Percentiles rank a stretch among this genome's conserved stretches.
Evolutionary conservation across 192 early-diverging fungal genomes (phyloP).

Genomic region (Spizellomyces punctatus): DNA sequence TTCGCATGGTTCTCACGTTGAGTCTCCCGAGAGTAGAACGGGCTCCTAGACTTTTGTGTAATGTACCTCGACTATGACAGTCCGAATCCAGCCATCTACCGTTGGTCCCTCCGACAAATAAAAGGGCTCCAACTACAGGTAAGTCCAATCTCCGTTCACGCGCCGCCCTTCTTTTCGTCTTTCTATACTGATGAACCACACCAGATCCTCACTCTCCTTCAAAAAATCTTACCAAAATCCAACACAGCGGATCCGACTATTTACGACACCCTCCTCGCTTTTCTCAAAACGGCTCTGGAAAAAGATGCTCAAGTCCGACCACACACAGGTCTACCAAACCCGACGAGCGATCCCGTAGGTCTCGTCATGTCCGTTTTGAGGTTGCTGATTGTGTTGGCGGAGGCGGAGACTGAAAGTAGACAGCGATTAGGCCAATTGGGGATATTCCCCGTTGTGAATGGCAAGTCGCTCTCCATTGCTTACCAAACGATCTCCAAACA

Average conservation of each 20-base stretch:
- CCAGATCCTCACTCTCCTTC: conserved; percentile 35
- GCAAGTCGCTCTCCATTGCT: conserved; percentile 19
- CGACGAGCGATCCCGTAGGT: conserved; percentile 25
- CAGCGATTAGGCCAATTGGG: conserved; percentile 31
- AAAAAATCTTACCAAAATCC: conserved; percentile 33
- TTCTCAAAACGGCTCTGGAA: conserved; percentile 26
- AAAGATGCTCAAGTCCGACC: conserved; percentile 9
- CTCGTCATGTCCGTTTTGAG: conserved; percentile 37
- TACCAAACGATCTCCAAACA: no score
- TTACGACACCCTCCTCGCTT: conserved; percentile 27
- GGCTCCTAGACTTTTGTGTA: conserved; percentile 41
- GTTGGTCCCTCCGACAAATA: conserved; percentile 40
- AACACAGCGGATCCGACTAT: conserved; percentile 17
- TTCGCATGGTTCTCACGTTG: not conserved
- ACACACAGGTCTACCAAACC: conserved; percentile 9
- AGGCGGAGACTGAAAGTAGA: conserved; percentile 33
- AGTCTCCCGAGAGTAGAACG: conserved; percentile 13
- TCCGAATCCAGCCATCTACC: conserved; percentile 16
- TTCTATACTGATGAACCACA: not conserved
- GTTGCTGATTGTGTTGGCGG: conserved; percentile 27
- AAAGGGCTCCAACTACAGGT: conserved; percentile 41
- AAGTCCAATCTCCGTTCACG: not conserved
- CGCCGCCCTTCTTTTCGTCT: not conserved
- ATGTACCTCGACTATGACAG: conserved; percentile 31
- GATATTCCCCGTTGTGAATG: conserved; percentile 37